Percentiles rank a stretch among this genome's conserved stretches.
These are phyloP conservation scores for Phanerodontia chrysosporium DNA, from an alignment of 768 basidiomycete genomes.

Conservation along the genomic window DNA sequence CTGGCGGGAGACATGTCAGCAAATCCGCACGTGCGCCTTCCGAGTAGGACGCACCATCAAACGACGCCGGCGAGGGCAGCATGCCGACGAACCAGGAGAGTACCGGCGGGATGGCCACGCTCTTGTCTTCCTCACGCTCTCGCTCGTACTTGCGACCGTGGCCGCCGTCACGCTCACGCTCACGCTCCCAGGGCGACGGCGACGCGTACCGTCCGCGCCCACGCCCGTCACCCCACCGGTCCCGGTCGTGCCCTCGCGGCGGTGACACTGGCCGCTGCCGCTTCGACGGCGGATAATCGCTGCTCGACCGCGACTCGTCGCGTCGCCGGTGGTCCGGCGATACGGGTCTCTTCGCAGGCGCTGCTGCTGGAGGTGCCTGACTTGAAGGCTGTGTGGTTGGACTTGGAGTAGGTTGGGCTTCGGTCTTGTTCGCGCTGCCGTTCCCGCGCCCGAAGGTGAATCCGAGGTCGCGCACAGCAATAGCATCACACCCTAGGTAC, in stretches of 20 bases:
- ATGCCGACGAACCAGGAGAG: constrained; percentile 83
- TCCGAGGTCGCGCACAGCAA: constrained; percentile 85
- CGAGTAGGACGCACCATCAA: constrained; percentile 66
- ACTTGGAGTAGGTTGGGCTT: constrained; percentile 18
- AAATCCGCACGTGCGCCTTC: background rate
- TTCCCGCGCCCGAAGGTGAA: constrained; percentile 44
- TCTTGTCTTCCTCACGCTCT: constrained; percentile 46
- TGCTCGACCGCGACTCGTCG: constrained; percentile 31
- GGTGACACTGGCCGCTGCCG: constrained; percentile 45
- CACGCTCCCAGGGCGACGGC: constrained; percentile 42
- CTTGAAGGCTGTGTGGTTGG: constrained; percentile 19
- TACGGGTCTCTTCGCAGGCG: constrained; percentile 22
- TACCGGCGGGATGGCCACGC: constrained; percentile 38
- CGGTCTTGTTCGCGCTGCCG: constrained; percentile 19
- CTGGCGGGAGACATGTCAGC: constrained; percentile 34
- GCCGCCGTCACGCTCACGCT: constrained; percentile 39
- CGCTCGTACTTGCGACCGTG: constrained; percentile 33
- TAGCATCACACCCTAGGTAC: constrained; percentile 82
- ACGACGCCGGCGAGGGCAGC: constrained; percentile 65
- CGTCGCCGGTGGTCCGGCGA: constrained; percentile 37
- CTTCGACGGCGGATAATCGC: constrained; percentile 38
- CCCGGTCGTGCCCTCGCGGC: constrained; percentile 43
- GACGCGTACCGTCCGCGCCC: constrained; percentile 35
- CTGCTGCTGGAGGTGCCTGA: constrained; percentile 12
- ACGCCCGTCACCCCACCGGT: constrained; percentile 29